These are phyloP conservation scores for Serendipita indica DNA, from an alignment of 768 basidiomycete species.

Conservation along the genomic window DNA sequence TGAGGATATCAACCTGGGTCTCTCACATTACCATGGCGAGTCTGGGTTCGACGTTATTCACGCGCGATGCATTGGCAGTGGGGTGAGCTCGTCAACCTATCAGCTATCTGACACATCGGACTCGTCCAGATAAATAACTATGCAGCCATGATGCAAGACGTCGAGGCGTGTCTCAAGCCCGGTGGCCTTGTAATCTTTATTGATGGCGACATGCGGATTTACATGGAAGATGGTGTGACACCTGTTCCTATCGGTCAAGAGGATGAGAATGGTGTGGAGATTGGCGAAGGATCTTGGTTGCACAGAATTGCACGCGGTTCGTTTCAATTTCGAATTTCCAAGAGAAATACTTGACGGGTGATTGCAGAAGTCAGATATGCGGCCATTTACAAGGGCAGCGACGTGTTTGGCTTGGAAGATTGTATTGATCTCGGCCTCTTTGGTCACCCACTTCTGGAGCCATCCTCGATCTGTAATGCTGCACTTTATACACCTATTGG, in stretches of 20 bases:
- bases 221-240: not conserved
- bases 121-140: slow-evolving; percentile 45
- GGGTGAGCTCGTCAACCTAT: slow-evolving; percentile 33
- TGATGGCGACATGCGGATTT: slow-evolving; percentile 34
- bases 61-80: slow-evolving; percentile 51
- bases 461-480: not conserved
- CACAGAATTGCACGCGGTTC: not conserved
- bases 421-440: not conserved
- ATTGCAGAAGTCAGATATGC: not conserved
- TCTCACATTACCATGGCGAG: slow-evolving; percentile 34
- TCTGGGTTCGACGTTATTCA: slow-evolving; percentile 64
- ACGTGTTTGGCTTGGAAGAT: not conserved
- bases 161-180: slow-evolving; percentile 50
- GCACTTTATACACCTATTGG: not conserved
- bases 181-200: slow-evolving; percentile 56
- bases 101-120: slow-evolving; percentile 12
- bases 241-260: not conserved
- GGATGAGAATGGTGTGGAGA: not conserved
- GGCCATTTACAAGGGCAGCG: not conserved
- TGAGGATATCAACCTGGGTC: slow-evolving; percentile 34
- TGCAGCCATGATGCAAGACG: slow-evolving; percentile 42
- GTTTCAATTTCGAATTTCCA: not conserved
- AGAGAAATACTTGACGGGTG: not conserved
- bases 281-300: not conserved
- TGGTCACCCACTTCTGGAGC: not conserved